phyloP scores from a whole-genome alignment of 306 rosid genomes.

The Amphicarpaea edgeworthii region DNA sequence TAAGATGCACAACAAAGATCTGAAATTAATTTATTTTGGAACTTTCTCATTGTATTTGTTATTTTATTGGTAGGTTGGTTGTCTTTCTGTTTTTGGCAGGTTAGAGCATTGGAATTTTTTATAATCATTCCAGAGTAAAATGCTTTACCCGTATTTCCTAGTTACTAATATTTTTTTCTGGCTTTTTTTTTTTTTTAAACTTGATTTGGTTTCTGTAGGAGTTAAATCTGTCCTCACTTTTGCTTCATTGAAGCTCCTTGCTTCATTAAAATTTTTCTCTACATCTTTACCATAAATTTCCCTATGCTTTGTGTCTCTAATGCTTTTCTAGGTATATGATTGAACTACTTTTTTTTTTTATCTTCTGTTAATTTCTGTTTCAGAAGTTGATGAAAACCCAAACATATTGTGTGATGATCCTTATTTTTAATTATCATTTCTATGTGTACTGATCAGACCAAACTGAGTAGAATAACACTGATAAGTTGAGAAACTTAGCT shows the following conservation, averaged over 20 bases:
- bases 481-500: slow-evolving; percentile 1
- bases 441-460: slow-evolving; percentile 13
- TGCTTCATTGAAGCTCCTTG: background rate
- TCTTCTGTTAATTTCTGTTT: no score
- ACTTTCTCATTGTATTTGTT: slow-evolving; percentile 1
- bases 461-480: background rate
- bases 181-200: background rate
- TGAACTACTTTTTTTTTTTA: no score
- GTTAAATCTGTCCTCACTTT: slow-evolving; percentile 12
- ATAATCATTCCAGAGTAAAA: background rate
- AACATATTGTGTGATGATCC: background rate
- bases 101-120: background rate
- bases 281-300: background rate
- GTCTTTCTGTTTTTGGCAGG: background rate
- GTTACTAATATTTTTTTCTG: background rate
- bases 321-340: no score
- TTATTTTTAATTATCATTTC: slow-evolving; percentile 3
- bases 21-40: slow-evolving; percentile 15
- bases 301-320: no score
- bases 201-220: background rate
- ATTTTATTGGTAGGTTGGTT: slow-evolving; percentile 11
- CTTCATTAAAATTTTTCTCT: background rate
- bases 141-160: background rate
- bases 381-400: background rate
- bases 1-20: background rate